Evolutionary conservation across 1,139 yeast species (phyloP).

Genomic region (Zygosaccharomyces pseudobailii): DNA sequence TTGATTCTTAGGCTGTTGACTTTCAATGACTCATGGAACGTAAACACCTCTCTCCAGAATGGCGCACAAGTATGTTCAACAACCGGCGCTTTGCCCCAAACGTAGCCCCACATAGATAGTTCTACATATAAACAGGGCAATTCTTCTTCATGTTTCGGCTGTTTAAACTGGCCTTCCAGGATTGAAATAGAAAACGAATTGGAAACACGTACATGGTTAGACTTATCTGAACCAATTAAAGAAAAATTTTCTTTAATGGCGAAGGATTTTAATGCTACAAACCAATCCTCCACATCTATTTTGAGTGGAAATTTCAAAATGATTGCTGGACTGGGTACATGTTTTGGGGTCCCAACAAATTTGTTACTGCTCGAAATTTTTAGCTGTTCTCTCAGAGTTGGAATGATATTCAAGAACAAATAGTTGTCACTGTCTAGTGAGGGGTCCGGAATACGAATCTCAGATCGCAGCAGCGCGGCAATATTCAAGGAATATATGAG

Average conservation of each 20-base stretch:
- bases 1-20: slow-evolving; percentile 51
- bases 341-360: slow-evolving; percentile 19
- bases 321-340: slow-evolving; percentile 35
- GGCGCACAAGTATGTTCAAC: slow-evolving; percentile 49
- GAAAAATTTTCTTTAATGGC: slow-evolving; percentile 52
- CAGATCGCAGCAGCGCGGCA: slow-evolving; percentile 52
- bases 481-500: slow-evolving; percentile 60
- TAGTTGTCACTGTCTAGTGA: slow-evolving; percentile 60
- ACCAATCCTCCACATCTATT: slow-evolving; percentile 81
- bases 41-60: slow-evolving; percentile 69
- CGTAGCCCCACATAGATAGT: slow-evolving; percentile 58
- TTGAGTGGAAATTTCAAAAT: slow-evolving; percentile 62
- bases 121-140: slow-evolving; percentile 53
- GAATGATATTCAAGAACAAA: slow-evolving; percentile 53
- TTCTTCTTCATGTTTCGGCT: slow-evolving; percentile 3
- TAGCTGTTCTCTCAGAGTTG: slow-evolving; percentile 42
- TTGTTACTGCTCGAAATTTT: slow-evolving; percentile 16
- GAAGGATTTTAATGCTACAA: slow-evolving; percentile 64
- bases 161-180: slow-evolving; percentile 57
- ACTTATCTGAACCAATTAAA: slow-evolving; percentile 26
- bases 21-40: slow-evolving; percentile 51
- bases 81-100: slow-evolving; percentile 66
- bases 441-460: slow-evolving; percentile 62
- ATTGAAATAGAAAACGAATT: slow-evolving; percentile 54
- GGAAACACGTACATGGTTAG: slow-evolving; percentile 43